Base-by-base conservation (phyloP, 78 protist species). In the Parvularia atlantis region DNA sequence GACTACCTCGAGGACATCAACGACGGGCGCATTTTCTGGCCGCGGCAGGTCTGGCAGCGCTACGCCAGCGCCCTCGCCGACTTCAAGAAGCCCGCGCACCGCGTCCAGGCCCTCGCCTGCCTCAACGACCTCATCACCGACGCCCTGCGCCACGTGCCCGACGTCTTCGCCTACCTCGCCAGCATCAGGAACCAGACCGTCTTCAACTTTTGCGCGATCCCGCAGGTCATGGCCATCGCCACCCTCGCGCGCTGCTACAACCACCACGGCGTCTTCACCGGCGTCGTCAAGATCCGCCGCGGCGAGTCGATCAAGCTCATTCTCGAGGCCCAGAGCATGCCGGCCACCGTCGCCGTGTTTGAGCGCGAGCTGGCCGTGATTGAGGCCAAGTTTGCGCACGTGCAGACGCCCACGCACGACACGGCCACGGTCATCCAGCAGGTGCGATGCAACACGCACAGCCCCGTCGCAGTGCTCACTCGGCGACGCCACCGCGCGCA, bases 211-310 rank as follows among this genome's bases (percentile, higher is more conserved):
- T 91, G 95, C 68, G 95, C 97, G 16, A 91, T 93, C n/a, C 97
- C 97, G 19, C 97, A 93, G 63, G 84, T 90, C 24, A 93, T 93
- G 97, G 97, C 97, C 24, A 83, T 91, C 59, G 94, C 92, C 28
- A 93, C 97, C 24, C 79, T 93, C 11, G 61, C 69, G n/a, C 74
- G 41, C 26, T 65, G 80, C 67, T 92, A 82, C 85, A 78, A 92
- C 79, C 91, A 93, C 68, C 56, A 40, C 22, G 31, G 71, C 17
- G 94, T 92, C 11, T 90, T 93, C 44, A 30, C 48, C 14, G 69
- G 67, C n/a, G 83, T 77, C 24, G 97, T 91, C 24, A 93, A 93
- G 87, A 93, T 93, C 37, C 75, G 97, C 63, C 91, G 84, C 68
- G 97, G 93, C 20, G 66, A n/a, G 37, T 73, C 88, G 10, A 74